Base-by-base conservation (phyloP, 2,329 filamentous ascomycete species). In the Colletotrichum acutatum region DNA sequence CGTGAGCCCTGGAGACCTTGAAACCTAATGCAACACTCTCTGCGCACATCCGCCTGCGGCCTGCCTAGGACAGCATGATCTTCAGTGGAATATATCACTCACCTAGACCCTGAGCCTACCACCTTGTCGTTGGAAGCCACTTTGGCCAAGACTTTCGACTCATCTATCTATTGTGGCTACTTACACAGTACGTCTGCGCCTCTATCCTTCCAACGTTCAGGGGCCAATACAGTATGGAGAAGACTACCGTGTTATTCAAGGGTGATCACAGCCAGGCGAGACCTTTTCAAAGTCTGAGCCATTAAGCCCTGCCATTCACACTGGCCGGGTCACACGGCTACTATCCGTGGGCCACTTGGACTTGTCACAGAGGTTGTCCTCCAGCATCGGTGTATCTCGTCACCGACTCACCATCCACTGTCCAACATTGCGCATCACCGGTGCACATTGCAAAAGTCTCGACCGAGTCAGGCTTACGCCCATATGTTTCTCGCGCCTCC, bases 101-200 rank as follows among this genome's bases (percentile, higher is more conserved):
- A 8, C 57, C 19, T 30, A 61, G 30, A 42, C 37, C 30, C 54
- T 54, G 46, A 14, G 46, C 57, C 37, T 24, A 19, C 52, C 61
- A 54, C 28, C 16, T 37, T n/a, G 37, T n/a, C 52, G 5, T 59
- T 62, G 34, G 66, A 26, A 63, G 65, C 37, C 68, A 68, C 26
- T 12, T 67, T 5, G 14, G 49, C 68, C 46, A 67, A 68, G 64
- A 14, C 64, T 26, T 42, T 58, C 57, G 53, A 57, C 63, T 57
- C 32, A 42, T 56, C 28, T 42, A 46, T 49, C 26, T 34, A 34
- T 34, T 11, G n/a, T 16, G 19, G 19, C 42, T 49, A 49, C 42
- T 22, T 11, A 9, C 19, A 42, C 37, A 19, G 37, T 42, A 42
- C 37, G 2, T 19, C 32, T 34, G 32, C 11, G 32, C 32, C 32